phyloP scores from a whole-genome alignment of 805 yeast species.

The Groenewaldozyma tartarivorans region DNA sequence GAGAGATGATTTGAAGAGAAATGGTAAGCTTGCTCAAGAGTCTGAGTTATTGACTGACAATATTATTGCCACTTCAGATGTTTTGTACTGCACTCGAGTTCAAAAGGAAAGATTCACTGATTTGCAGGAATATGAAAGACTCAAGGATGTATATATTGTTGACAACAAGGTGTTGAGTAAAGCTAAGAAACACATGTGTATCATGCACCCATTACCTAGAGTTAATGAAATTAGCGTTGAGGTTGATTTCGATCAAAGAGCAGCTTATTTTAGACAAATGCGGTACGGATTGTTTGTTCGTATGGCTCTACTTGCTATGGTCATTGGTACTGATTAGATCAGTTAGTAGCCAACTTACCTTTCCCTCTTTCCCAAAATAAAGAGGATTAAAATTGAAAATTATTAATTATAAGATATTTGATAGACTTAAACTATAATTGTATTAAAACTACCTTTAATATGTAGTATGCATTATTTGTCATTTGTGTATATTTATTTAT shows the following conservation, averaged over 20 bases:
- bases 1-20: slow-evolving; percentile 51
- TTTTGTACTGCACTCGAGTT: slow-evolving; percentile 93
- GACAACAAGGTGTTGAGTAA: slow-evolving; percentile 83
- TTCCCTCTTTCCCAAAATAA: too few relatives aligned
- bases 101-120: slow-evolving; percentile 92
- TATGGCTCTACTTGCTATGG: slow-evolving; percentile 98
- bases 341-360: not conserved
- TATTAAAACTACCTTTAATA: not conserved
- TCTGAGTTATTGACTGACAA: slow-evolving; percentile 72
- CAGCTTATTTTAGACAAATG: slow-evolving; percentile 99
- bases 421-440: too few relatives aligned
- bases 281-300: slow-evolving; percentile 95
- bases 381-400: too few relatives aligned
- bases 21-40: slow-evolving; percentile 66
- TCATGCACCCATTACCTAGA: slow-evolving; percentile 98
- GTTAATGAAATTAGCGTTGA: slow-evolving; percentile 94
- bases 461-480: slow-evolving; percentile 2
- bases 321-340: slow-evolving; percentile 71
- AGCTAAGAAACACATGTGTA: slow-evolving; percentile 97
- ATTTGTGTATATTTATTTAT: slow-evolving; percentile 12
- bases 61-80: slow-evolving; percentile 83
- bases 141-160: slow-evolving; percentile 85
- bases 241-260: slow-evolving; percentile 98
- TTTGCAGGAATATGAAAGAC: slow-evolving; percentile 67
- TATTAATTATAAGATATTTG: too few relatives aligned